A percentile compares a stretch with the other conserved stretches of the same genome.
Evolutionary conservation across 805 yeast species (phyloP).

Genomic region (Ogataea salicorniae): DNA sequence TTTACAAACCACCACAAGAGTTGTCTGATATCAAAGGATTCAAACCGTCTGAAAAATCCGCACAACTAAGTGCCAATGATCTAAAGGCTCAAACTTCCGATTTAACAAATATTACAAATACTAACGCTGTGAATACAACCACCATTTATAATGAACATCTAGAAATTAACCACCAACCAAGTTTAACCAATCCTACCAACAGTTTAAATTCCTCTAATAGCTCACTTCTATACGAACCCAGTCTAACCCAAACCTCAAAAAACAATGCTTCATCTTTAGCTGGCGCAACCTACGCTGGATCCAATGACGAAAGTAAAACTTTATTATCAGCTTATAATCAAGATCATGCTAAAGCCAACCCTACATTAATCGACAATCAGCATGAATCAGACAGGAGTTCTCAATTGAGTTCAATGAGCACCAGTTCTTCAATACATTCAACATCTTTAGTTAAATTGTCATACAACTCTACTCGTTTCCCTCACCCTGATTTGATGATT

Average conservation of each 20-base stretch:
- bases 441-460: slow-evolving; percentile 11
- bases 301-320: slow-evolving; percentile 1
- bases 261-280: too few species aligned
- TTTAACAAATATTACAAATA: neutral
- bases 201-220: too few species aligned
- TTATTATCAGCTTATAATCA: neutral
- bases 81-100: neutral
- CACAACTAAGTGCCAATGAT: neutral
- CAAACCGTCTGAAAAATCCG: slow-evolving; percentile 4
- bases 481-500: slow-evolving; percentile 57
- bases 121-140: neutral
- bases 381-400: slow-evolving; percentile 11
- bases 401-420: slow-evolving; percentile 11
- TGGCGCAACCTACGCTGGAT: neutral
- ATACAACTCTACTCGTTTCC: slow-evolving; percentile 40
- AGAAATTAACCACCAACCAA: neutral
- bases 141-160: neutral
- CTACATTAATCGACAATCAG: neutral
- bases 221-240: too few species aligned
- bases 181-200: too few species aligned
- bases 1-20: slow-evolving; percentile 55
- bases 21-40: slow-evolving; percentile 36
- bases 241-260: too few species aligned
- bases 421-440: slow-evolving; percentile 1
- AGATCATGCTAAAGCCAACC: slow-evolving; percentile 1